These are phyloP conservation scores for Penicillium olsonii DNA, from an alignment of 2,329 filamentous ascomycete species.

Conservation along the genomic window DNA sequence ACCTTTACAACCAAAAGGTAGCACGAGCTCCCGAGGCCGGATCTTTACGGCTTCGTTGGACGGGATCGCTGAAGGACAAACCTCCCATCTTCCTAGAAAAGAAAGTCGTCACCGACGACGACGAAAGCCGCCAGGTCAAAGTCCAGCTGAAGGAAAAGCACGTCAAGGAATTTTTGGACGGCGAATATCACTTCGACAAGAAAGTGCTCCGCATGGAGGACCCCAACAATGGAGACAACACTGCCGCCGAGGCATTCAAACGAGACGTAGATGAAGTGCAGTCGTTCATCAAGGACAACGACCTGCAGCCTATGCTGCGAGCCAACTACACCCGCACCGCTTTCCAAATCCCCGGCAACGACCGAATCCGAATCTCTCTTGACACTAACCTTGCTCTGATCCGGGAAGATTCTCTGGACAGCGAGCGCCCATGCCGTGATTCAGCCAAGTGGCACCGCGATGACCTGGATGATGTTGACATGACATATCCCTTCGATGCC, in stretches of 20 bases:
- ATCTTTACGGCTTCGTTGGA: slow-evolving; percentile 88
- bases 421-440: slow-evolving; percentile 82
- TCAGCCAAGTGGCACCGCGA: slow-evolving; percentile 85
- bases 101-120: slow-evolving; percentile 77
- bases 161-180: slow-evolving; percentile 80
- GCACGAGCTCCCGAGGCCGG: slow-evolving; percentile 72
- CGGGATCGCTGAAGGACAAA: slow-evolving; percentile 75
- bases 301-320: slow-evolving; percentile 79
- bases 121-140: slow-evolving; percentile 74
- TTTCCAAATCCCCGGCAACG: slow-evolving; percentile 92
- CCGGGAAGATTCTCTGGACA: slow-evolving; percentile 71
- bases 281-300: slow-evolving; percentile 72
- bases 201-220: slow-evolving; percentile 79
- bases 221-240: slow-evolving; percentile 67
- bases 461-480: slow-evolving; percentile 80
- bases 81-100: slow-evolving; percentile 86
- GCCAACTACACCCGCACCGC: slow-evolving; percentile 94
- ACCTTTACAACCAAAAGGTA: slow-evolving; percentile 82
- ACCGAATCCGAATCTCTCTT: slow-evolving; percentile 86
- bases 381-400: slow-evolving; percentile 93
- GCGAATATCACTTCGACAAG: slow-evolving; percentile 91
- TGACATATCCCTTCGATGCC: slow-evolving; percentile 83
- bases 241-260: slow-evolving; percentile 69
- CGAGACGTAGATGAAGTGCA: slow-evolving; percentile 75
- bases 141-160: slow-evolving; percentile 94